Evolutionary conservation across 306 rosid species (phyloP), one percentile per base, ranked within the genome.

Genomic region (Castanospermum australe): DNA sequence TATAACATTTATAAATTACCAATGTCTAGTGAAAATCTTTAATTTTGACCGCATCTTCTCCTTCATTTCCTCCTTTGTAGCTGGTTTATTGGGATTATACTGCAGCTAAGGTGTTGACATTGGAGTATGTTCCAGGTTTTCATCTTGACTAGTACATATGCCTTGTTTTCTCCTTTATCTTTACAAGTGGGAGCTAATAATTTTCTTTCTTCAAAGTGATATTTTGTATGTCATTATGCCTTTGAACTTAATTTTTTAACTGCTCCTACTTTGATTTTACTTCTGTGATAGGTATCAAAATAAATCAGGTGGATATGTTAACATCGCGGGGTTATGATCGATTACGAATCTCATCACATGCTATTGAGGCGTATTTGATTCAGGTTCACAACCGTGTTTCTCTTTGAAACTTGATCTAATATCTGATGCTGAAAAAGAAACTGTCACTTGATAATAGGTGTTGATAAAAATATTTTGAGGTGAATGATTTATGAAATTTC

Each of bases 71-170:
- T 21, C 48, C 32, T 11, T 79, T 85, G 80, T 83, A 94, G 98
- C 86, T 79, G 73, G 93, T 94, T 66, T 92, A 67, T 83, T 94
- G 98, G 98, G 98, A 94, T 83, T 94, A 94, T 44, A 94, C 98
- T 57, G 97, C 97, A 57, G 15, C 36, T 32, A 94, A 94, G 84
- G 97, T 89, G 76, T 79, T 94, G 92, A 89, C 97, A 47, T 86
- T 94, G 92, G 98, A 94, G 83, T 94, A 94, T 78, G 93, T 88
- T 61, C 98, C 98, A 94, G 98, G 98, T 94, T 88, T 73, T 82
- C 44, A 71, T 79, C 90, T 81, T 62, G 67, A 71, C 90, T 79
- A 65, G 28, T 57, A 39, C 35, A 11, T 39, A 11, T 62, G 18
- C 15, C 71, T 41, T 71, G 28, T 39, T 59, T 15, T 25, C 74